These are phyloP conservation scores for Gymnopilus junonius DNA, from an alignment of 768 basidiomycete genomes.

Conservation along the genomic window DNA sequence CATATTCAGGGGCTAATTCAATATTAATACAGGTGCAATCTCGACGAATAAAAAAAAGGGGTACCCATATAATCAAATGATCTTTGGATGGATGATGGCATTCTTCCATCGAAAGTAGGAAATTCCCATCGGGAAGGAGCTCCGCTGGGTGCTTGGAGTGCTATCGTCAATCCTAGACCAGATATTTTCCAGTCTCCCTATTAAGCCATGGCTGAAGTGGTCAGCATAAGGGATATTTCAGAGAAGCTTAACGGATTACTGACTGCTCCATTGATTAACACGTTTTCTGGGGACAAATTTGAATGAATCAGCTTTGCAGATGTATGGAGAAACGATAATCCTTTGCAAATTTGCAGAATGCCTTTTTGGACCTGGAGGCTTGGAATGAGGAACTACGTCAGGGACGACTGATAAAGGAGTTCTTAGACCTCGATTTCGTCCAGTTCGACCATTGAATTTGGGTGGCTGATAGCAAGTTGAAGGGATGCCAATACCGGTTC, in stretches of 20 bases:
- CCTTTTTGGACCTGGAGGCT: constrained; percentile 90
- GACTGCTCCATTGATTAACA: constrained; percentile 89
- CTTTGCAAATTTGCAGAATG: constrained; percentile 90
- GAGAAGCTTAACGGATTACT: constrained; percentile 28
- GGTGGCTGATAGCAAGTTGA: constrained; percentile 68
- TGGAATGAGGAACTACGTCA: constrained; percentile 4
- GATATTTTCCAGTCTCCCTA: constrained; percentile 99
- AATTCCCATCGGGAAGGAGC: constrained; percentile 86
- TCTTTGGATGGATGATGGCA: constrained; percentile 83
- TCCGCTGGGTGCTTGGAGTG: constrained; percentile 70
- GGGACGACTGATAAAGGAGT: neutral
- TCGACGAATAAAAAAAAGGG: constrained; percentile 20
- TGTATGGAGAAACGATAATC: constrained; percentile 87
- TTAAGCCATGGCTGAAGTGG: neutral
- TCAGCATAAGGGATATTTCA: neutral
- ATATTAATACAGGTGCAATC: neutral
- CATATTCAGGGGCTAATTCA: constrained; percentile 86
- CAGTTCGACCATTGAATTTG: constrained; percentile 71
- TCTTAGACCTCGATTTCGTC: constrained; percentile 93
- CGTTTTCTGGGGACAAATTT: constrained; percentile 84
- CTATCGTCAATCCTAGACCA: constrained; percentile 86
- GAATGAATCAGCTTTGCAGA: constrained; percentile 93
- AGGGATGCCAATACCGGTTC: constrained; percentile 88
- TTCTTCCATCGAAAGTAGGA: constrained; percentile 82
- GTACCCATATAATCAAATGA: constrained; percentile 95